Conservation (phyloP, 208 protist genomes). For the Leishmania mexicana region DNA sequence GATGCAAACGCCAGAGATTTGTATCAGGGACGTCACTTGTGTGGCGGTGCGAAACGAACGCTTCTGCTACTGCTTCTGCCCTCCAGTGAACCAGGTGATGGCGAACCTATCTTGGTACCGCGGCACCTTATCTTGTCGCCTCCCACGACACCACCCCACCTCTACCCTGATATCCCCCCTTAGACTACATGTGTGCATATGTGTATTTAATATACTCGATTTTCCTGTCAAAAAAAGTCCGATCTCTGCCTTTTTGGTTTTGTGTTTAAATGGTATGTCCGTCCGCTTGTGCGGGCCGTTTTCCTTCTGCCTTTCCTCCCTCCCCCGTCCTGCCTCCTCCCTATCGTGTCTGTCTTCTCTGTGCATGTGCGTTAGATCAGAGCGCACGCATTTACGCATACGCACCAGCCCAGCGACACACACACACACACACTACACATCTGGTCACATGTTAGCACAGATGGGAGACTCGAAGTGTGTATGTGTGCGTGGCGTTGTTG, state of each 20-base stretch:
- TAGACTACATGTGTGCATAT: not conserved
- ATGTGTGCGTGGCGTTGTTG: not conserved
- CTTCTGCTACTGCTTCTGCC: not conserved
- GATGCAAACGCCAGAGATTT: not conserved
- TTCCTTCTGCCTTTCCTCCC: not conserved
- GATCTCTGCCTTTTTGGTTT: not conserved
- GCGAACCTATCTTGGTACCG: not conserved
- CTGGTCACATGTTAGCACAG: not conserved
- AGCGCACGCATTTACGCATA: not conserved
- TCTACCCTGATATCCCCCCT: not conserved
- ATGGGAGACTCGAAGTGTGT: not conserved
- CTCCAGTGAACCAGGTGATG: not conserved
- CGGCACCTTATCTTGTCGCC: not conserved
- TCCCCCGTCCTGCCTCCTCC: not conserved
- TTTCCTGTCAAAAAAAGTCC: not conserved
- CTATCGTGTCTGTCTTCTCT: not conserved
- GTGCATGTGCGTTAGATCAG: not conserved
- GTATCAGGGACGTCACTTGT: not conserved
- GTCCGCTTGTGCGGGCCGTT: not conserved
- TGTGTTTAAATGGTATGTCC: not conserved
- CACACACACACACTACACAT: not conserved
- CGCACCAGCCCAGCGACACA: not conserved
- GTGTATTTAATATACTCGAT: not conserved
- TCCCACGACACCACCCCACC: not conserved
- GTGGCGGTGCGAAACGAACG: not conserved